Evolutionary conservation across 1,139 yeast species (phyloP), one percentile per base, ranked within the genome.

Genomic region (Taphrina sp.): DNA sequence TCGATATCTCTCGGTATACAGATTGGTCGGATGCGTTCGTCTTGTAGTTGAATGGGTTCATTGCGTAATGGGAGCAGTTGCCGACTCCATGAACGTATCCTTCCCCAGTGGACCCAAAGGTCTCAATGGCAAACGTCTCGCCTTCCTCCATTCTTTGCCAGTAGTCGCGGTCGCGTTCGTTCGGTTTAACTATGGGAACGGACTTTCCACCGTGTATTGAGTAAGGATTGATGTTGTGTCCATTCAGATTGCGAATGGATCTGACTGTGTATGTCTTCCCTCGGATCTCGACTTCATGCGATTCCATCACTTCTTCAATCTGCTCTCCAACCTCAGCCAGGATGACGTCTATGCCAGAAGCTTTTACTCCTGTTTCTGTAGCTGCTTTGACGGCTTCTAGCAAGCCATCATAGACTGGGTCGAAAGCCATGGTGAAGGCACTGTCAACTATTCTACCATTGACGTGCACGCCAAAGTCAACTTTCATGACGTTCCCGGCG

Each of bases 131-230:
- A 75, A 88, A 92, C 2, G 89, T 84, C 70, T 92, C 98, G 60
- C 96, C 96, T 73, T 92, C 99, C 70, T 94, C 99, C 96, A 92
- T 90, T 76, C 90, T 90, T 22, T 97, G 90, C 71, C 79, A 80
- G 69, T 92, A 98, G 10, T 90, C 92, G 17, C 29, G 26, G 65
- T 86, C 87, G 23, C 44, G 38, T 12, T 39, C 54, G 28, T 42
- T 41, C 4, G 54, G 54, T 66, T 90, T 85, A 39, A 92, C 95
- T 67, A 94, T 92, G 19, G 99, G 99, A 46, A 92, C 97, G 19
- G 94, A 82, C 70, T 92, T 92, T 61, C 96, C 97, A 35, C 90
- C 94, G 71, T 92, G 99, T 65, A 92, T 92, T 54, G 76, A 76
- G 71, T 76, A 89, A 56, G 83, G 90, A 34, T 80, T 82, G 64